Evolutionary conservation across 768 basidiomycete species (phyloP).

Genomic region (Suillus hirtellus): DNA sequence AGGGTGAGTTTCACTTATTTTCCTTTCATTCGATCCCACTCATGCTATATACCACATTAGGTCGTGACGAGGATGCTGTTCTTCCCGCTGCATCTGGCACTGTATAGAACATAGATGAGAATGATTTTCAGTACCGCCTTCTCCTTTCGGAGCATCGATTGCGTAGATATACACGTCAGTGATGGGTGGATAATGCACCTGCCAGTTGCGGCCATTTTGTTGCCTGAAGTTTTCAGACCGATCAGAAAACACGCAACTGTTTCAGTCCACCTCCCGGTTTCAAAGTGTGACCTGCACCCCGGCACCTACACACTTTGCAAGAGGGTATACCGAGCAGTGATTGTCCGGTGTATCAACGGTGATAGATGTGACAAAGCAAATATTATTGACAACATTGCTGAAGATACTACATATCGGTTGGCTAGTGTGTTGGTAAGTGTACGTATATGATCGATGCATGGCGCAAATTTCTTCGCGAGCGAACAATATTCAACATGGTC

Average conservation of each 20-base stretch:
- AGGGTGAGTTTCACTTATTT: slow-evolving; percentile 51
- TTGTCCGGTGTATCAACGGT: neutral
- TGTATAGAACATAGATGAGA: slow-evolving; percentile 22
- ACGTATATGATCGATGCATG: neutral
- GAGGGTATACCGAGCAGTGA: neutral
- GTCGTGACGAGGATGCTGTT: slow-evolving; percentile 73
- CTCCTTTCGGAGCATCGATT: neutral
- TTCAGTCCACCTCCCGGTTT: neutral
- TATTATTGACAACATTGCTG: neutral
- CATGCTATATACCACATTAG: slow-evolving; percentile 35
- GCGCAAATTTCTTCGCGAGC: neutral
- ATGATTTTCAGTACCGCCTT: neutral
- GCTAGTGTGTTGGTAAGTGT: slow-evolving; percentile 4
- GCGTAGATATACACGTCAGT: neutral
- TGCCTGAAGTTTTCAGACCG: neutral
- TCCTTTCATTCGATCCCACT: neutral
- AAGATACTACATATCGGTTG: neutral
- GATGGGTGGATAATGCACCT: too few species aligned
- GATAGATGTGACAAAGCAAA: slow-evolving; percentile 4
- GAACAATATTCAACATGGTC: slow-evolving; percentile 14
- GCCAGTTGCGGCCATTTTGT: neutral
- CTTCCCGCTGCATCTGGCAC: slow-evolving; percentile 62
- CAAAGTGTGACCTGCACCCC: neutral
- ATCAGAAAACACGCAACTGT: neutral
- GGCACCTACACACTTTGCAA: too few species aligned